Evolutionary conservation across 2,329 filamentous ascomycete genomes (phyloP), one percentile per base, ranked within the genome.

Genomic region (Aspergillus unguis): DNA sequence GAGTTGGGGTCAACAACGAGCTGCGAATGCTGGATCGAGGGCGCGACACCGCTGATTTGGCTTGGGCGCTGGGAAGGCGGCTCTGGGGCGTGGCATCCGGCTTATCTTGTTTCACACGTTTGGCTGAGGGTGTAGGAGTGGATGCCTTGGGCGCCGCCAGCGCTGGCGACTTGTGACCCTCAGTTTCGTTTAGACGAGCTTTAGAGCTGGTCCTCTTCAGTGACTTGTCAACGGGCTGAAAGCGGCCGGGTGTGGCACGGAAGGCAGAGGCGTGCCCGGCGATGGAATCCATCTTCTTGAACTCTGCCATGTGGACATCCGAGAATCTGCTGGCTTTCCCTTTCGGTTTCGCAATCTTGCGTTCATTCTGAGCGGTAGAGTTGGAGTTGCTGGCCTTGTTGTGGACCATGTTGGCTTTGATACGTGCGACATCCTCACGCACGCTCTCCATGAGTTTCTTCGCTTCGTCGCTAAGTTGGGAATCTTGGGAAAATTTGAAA

Each of bases 251-350:
- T 66, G 74, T 47, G 71, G 72, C 66, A 76, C 83, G 61, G 75
- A 79, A 94, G 11, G 86, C 83, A 8, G 92, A 95, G 6, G 90
- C 80, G 68, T 96, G 92, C 57, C 86, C 86, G 40, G 85, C 89
- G 65, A 97, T 96, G 2, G 92, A 96, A 68, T 96, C 91, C 92
- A 97, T 96, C 78, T 95, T 97, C 74, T 90, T 90, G 75, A 97
- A 96, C 65, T 92, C 83, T 45, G 86, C 85, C 82, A 89, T 87
- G 69, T 97, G 92, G 35, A 83, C 85, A 57, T 90, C 86, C 67
- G 90, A 96, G 74, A 86, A 97, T 42, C 92, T 86, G 44, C 85
- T 77, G 46, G 84, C 81, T 68, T 86, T 92, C 61, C 89, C 85
- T 74, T 86, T 95, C 9, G 92, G 84, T 60, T 84, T 84, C 5